Percentiles rank a stretch among this genome's conserved stretches.
Evolutionary conservation across 768 basidiomycete species (phyloP).

Genomic region (Trametes sanguinea): DNA sequence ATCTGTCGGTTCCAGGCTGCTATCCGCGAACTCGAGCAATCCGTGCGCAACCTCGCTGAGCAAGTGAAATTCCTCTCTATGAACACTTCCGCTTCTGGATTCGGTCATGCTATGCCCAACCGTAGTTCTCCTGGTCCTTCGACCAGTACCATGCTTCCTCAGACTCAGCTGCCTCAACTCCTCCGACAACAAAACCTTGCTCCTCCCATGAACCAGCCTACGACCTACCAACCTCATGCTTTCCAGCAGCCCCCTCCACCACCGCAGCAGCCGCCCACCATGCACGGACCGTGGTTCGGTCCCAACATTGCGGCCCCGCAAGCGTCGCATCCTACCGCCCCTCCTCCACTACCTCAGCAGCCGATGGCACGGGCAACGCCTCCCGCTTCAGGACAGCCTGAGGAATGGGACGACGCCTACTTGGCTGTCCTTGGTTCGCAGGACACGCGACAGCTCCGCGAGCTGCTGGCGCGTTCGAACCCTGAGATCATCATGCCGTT

Average conservation of each 20-base stretch:
- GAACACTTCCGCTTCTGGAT: constrained; percentile 38
- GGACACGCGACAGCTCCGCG: constrained; percentile 72
- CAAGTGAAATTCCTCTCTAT: constrained; percentile 80
- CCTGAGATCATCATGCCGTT: constrained; percentile 81
- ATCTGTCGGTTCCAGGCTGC: constrained; percentile 48
- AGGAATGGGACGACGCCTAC: constrained; percentile 87
- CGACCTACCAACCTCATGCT: constrained; percentile 27
- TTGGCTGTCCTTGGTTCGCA: constrained; percentile 75
- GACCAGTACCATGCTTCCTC: constrained; percentile 23
- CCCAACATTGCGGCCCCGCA: constrained; percentile 76
- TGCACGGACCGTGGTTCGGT: constrained; percentile 57
- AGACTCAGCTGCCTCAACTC: constrained; percentile 27
- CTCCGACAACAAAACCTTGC: constrained; percentile 38
- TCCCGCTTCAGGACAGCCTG: constrained; percentile 57
- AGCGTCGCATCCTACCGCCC: constrained; percentile 75
- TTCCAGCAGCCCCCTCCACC: constrained; percentile 37
- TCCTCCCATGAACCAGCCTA: constrained; percentile 42
- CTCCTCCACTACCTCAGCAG: constrained; percentile 55
- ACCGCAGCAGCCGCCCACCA: constrained; percentile 30
- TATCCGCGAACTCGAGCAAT: constrained; percentile 81
- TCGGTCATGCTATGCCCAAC: constrained; percentile 20
- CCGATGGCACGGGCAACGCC: constrained; percentile 32
- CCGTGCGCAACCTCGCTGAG: constrained; percentile 71
- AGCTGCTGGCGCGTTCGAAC: constrained; percentile 70
- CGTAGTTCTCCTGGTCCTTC: constrained; percentile 29